Percentiles rank a stretch among this genome's conserved stretches.
Evolutionary conservation across 495 filamentous ascomycete genomes (phyloP).

Genomic region (Penicilliopsis zonata): DNA sequence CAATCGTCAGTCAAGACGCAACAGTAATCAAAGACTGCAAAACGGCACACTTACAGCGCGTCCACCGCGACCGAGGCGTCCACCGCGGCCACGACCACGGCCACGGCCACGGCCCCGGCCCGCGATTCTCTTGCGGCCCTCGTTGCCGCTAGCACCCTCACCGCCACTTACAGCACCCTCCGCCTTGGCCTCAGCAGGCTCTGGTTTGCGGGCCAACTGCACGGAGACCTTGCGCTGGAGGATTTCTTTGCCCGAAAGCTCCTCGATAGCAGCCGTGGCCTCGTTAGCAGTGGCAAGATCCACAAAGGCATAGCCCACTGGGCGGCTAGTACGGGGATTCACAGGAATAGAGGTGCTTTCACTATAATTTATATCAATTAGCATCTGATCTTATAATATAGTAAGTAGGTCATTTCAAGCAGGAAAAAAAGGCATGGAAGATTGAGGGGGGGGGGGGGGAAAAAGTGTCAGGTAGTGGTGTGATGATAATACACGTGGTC

Average conservation of each 20-base stretch:
- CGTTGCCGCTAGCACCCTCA: slow-evolving; percentile 56
- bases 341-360: slow-evolving; percentile 97
- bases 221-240: slow-evolving; percentile 97
- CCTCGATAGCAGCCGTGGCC: slow-evolving; percentile 84
- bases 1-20: not conserved
- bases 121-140: slow-evolving; percentile 67
- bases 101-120: slow-evolving; percentile 68
- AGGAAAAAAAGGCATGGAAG: not conserved
- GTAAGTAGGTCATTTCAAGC: too few relatives aligned
- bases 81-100: slow-evolving; percentile 60
- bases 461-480: too few relatives aligned
- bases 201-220: slow-evolving; percentile 94
- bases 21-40: slow-evolving; percentile 1
- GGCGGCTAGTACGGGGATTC: slow-evolving; percentile 95
- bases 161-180: slow-evolving; percentile 55
- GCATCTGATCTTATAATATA: not conserved
- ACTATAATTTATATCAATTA: slow-evolving; percentile 31
- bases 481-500: too few relatives aligned
- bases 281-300: slow-evolving; percentile 89
- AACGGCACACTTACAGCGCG: slow-evolving; percentile 47
- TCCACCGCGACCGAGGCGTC: slow-evolving; percentile 49
- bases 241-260: slow-evolving; percentile 93
- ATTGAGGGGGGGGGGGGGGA: not conserved
- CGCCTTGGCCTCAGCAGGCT: slow-evolving; percentile 64
- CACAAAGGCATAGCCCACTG: slow-evolving; percentile 98